Conservation (phyloP, 371 early-diverging fungal species). For the Mortierella sp. region DNA sequence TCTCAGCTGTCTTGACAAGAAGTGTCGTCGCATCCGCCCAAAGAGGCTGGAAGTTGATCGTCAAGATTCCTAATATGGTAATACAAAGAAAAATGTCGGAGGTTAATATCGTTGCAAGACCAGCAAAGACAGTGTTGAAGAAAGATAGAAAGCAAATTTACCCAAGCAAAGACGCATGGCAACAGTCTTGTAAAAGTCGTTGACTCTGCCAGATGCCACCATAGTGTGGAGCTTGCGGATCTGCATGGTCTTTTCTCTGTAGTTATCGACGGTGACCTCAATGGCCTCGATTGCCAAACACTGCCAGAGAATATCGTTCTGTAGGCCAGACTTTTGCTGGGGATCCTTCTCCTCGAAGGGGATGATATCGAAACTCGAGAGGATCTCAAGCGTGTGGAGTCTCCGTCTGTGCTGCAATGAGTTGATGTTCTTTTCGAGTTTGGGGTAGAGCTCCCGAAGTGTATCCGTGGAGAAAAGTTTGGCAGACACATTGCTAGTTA, state of each 20-base stretch:
- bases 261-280: constrained; percentile 69
- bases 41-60: constrained; percentile 85
- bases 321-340: constrained; percentile 47
- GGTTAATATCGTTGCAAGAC: neutral
- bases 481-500: constrained; percentile 51
- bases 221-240: constrained; percentile 78
- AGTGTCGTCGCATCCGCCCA: constrained; percentile 84
- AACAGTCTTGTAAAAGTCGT: constrained; percentile 75
- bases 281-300: constrained; percentile 71
- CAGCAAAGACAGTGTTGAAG: neutral
- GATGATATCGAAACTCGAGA: constrained; percentile 73
- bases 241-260: constrained; percentile 85
- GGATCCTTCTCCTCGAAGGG: constrained; percentile 64
- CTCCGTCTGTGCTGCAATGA: constrained; percentile 74
- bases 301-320: constrained; percentile 36
- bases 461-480: constrained; percentile 58
- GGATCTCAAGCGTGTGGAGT: constrained; percentile 79
- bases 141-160: constrained; percentile 29
- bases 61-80: constrained; percentile 64
- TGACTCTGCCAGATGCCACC: constrained; percentile 68
- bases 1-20: constrained; percentile 68
- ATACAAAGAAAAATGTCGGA: neutral
- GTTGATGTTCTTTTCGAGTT: constrained; percentile 71
- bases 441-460: constrained; percentile 65
- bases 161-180: constrained; percentile 75